Conservation (phyloP, 345 rosid genomes). For the Erucastrum elatum region DNA sequence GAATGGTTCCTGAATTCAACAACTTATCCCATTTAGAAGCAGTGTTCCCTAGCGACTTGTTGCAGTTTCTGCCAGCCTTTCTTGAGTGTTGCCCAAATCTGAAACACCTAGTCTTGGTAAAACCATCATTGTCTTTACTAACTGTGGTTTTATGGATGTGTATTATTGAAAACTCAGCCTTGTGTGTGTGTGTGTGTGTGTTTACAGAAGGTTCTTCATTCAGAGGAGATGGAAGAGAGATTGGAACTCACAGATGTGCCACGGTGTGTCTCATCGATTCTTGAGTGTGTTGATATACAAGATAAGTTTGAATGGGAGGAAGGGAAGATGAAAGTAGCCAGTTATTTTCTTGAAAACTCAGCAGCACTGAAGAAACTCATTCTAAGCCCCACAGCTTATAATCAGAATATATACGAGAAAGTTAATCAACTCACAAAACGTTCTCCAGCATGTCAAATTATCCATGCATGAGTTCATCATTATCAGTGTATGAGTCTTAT, state of each 20-base stretch:
- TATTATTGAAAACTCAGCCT: background rate
- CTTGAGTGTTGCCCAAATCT: constrained; percentile 23
- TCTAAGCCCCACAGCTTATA: background rate
- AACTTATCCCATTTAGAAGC: constrained; percentile 8
- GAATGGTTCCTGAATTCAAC: constrained; percentile 3
- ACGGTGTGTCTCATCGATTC: constrained; percentile 1
- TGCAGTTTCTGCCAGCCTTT: constrained; percentile 1
- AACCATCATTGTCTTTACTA: background rate
- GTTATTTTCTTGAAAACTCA: constrained; percentile 24
- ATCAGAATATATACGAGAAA: background rate
- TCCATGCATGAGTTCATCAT: background rate
- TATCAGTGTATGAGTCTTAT: background rate
- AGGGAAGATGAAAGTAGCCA: background rate
- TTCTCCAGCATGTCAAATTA: constrained; percentile 3
- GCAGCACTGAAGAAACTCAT: constrained; percentile 5
- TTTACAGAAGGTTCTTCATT: constrained; percentile 3
- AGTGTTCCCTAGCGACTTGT: background rate
- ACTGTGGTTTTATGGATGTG: background rate
- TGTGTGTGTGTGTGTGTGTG: background rate
- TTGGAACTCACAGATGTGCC: background rate
- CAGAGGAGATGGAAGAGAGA: background rate
- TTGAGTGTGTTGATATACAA: constrained; percentile 22
- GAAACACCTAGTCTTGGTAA: constrained; percentile 27
- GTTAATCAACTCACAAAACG: constrained; percentile 3
- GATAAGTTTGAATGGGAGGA: background rate